These are phyloP conservation scores for Podila verticillata DNA, from an alignment of 192 early-diverging fungal genomes.

Conservation along the genomic window DNA sequence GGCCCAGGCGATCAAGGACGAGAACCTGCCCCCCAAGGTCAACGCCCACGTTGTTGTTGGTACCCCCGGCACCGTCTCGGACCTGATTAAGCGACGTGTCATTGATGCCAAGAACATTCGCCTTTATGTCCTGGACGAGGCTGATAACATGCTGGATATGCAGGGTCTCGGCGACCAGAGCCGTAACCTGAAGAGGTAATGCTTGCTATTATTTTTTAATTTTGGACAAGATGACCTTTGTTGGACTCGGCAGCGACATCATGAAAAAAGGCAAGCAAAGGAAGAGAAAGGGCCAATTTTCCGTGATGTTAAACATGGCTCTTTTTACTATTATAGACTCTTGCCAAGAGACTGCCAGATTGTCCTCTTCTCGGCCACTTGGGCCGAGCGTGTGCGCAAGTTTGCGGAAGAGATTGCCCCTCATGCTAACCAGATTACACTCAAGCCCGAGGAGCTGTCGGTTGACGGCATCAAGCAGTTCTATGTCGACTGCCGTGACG, in stretches of 20 bases:
- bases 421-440: conserved; percentile 84
- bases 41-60: conserved; percentile 89
- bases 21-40: conserved; percentile 58
- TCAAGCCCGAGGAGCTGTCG: conserved; percentile 89
- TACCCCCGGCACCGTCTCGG: conserved; percentile 91
- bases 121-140: conserved; percentile 96
- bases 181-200: conserved; percentile 82
- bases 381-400: conserved; percentile 75
- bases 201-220: no score
- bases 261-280: no score
- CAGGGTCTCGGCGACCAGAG: conserved; percentile 89
- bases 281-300: no score
- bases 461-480: conserved; percentile 96
- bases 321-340: conserved; percentile 51
- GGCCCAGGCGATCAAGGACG: conserved; percentile 84
- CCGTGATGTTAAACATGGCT: not conserved
- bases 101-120: conserved; percentile 70
- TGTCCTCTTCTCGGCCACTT: conserved; percentile 96
- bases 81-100: conserved; percentile 72
- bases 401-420: conserved; percentile 89
- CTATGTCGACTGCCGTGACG: conserved; percentile 91
- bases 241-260: not conserved
- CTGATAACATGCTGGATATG: conserved; percentile 97
- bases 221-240: not conserved
- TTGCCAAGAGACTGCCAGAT: conserved; percentile 83